phyloP scores from a whole-genome alignment of 805 yeast genomes.

The Candida lessepsii region DNA sequence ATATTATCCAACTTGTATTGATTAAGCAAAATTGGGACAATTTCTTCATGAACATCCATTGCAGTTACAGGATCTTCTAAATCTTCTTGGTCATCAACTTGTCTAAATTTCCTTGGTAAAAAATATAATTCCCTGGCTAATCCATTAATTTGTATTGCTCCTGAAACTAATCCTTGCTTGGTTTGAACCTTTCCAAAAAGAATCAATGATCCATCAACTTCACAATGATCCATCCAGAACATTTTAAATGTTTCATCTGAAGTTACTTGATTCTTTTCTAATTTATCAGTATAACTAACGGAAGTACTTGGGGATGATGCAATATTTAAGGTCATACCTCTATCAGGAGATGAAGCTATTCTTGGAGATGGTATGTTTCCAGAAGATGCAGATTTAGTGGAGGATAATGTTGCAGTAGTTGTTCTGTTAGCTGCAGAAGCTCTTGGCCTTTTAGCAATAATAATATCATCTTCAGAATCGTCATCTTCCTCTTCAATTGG shows the following conservation, averaged over 20 bases:
- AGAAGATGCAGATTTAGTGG: conserved; percentile 27
- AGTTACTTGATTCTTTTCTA: conserved; percentile 26
- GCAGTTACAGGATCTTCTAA: conserved; percentile 42
- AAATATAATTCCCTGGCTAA: conserved; percentile 71
- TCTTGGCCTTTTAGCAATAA: conserved; percentile 52
- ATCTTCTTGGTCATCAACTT: conserved; percentile 41
- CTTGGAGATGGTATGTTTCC: conserved; percentile 8
- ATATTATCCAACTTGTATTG: conserved; percentile 61
- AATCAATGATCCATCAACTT: conserved; percentile 63
- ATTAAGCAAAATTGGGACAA: conserved; percentile 61
- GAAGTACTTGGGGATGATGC: conserved; percentile 9
- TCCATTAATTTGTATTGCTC: conserved; percentile 72
- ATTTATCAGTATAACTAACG: conserved; percentile 31
- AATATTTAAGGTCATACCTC: conserved; percentile 15
- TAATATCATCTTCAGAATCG: conserved; percentile 55
- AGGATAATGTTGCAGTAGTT: conserved; percentile 36
- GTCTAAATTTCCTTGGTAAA: conserved; percentile 59
- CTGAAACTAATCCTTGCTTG: conserved; percentile 62
- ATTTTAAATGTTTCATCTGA: conserved; percentile 57
- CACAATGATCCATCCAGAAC: conserved; percentile 90
- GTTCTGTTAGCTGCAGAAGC: conserved; percentile 37
- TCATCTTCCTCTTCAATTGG: conserved; percentile 10
- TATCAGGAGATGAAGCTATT: conserved; percentile 22
- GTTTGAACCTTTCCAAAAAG: conserved; percentile 80
- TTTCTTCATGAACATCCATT: conserved; percentile 74